phyloP scores from a whole-genome alignment of 768 basidiomycete species.

The Macrocybe gigantea region DNA sequence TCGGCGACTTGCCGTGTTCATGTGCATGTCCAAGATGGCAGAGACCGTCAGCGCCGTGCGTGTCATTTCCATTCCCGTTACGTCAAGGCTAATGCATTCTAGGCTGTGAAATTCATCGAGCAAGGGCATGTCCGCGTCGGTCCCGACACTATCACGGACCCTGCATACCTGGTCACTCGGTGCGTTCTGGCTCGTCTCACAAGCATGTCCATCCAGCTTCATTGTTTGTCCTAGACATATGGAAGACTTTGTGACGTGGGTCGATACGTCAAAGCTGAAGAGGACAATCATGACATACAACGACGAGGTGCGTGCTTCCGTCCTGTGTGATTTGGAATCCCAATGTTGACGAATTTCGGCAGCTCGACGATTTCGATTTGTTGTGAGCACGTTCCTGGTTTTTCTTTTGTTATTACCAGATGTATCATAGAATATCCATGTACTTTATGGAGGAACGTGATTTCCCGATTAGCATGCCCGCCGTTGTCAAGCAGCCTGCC shows the following conservation, averaged over 20 bases:
- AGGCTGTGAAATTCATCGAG: slow-evolving; percentile 97
- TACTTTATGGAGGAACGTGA: too few relatives aligned
- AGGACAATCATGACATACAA: slow-evolving; percentile 94
- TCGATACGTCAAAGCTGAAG: slow-evolving; percentile 95
- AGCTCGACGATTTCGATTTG: slow-evolving; percentile 95
- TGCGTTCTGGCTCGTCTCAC: slow-evolving; percentile 19
- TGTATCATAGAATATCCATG: background rate
- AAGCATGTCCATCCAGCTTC: slow-evolving; percentile 1
- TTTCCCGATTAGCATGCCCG: too few relatives aligned
- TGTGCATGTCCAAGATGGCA: slow-evolving; percentile 91
- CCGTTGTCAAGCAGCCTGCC: too few relatives aligned
- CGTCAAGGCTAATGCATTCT: slow-evolving; percentile 5
- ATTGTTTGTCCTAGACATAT: slow-evolving; percentile 57
- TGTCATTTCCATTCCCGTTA: slow-evolving; percentile 11
- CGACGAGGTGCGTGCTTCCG: slow-evolving; percentile 61
- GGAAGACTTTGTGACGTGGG: slow-evolving; percentile 99
- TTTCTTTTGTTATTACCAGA: background rate
- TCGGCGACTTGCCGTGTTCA: slow-evolving; percentile 85
- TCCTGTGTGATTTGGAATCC: background rate
- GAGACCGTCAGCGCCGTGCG: slow-evolving; percentile 91
- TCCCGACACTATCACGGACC: slow-evolving; percentile 93
- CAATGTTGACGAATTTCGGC: slow-evolving; percentile 10
- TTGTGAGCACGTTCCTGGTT: slow-evolving; percentile 33
- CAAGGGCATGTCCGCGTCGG: slow-evolving; percentile 98
- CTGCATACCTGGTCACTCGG: slow-evolving; percentile 93